Evolutionary conservation across 2,329 filamentous ascomycete genomes (phyloP), one percentile per base, ranked within the genome.

Genomic region (Xylariales sp.): DNA sequence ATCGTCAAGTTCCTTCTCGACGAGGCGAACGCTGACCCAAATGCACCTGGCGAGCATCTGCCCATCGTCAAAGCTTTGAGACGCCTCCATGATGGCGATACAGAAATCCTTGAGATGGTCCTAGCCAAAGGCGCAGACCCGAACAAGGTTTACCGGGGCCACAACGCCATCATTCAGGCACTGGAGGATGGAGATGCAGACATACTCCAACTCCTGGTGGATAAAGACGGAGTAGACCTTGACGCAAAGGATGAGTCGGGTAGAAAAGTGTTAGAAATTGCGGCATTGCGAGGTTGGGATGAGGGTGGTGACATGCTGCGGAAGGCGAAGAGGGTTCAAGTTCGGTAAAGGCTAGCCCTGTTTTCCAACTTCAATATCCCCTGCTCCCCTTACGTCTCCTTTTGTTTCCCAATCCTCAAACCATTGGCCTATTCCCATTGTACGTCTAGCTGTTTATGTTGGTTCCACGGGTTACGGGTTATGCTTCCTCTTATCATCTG

Each of bases 11-110:
- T 70, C 62, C 70, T 86, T 8, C 66, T 86, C 43, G 37, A 47
- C 29, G 31, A 29, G 46, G 80, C 73, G 1, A 73, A 72, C 7
- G 82, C 81, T 0, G 78, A 85, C 51, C 71, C 79, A 32, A 85
- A 85, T 55, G 68, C 76, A 0, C 81, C 82, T 0, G 82, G 82
- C 15, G 82, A 86, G 65, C 82, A 86, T 58, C 63, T 86, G 9
- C 82, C 82, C 6, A 73, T 86, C 40, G 80, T 86, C 57, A 86
- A 86, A 60, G 78, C 82, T 2, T 69, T 86, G 32, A 73, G 82
- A 3, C 68, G 78, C 16, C 74, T 74, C 51, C 66, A 73, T 40
- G 68, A 69, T 7, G 66, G 70, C 24, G 74, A 84, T 49, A 71
- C 74, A 0, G 73, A 78, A 29, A 76, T 83, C 41, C 69, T 86